phyloP scores from a whole-genome alignment of 345 rosid species.

The Pelargonium nanum region DNA sequence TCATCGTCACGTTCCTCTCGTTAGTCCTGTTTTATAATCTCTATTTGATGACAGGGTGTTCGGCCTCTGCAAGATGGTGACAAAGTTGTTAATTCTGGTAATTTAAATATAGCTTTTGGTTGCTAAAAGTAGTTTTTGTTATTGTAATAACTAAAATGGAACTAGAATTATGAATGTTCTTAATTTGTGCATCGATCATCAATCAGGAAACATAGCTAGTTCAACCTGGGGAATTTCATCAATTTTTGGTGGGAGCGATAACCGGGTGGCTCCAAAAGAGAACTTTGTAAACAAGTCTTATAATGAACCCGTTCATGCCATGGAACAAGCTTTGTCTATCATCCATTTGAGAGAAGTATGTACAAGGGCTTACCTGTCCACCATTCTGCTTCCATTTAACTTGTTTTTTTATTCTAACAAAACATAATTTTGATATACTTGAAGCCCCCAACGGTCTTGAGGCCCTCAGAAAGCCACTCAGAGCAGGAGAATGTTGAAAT shows the following conservation, averaged over 20 bases:
- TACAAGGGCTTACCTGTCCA: background rate
- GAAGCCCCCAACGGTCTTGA: conserved; percentile 84
- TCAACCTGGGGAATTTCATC: conserved; percentile 90
- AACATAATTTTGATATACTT: conserved; percentile 16
- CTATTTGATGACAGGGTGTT: conserved; percentile 35
- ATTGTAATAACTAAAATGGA: too few relatives aligned
- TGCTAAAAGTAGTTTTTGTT: background rate
- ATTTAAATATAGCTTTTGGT: background rate
- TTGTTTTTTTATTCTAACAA: conserved; percentile 8
- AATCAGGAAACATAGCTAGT: conserved; percentile 39
- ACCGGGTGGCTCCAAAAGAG: conserved; percentile 52
- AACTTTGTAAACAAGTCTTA: conserved; percentile 32
- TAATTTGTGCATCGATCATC: background rate
- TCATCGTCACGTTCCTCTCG: background rate
- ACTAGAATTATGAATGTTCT: background rate
- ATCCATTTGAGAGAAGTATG: conserved; percentile 77
- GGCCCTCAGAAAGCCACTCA: conserved; percentile 77
- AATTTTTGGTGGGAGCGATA: conserved; percentile 71
- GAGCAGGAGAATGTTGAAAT: conserved; percentile 79
- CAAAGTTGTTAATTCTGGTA: conserved; percentile 63
- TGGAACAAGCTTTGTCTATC: conserved; percentile 55
- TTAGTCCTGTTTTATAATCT: conserved; percentile 5
- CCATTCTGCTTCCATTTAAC: background rate
- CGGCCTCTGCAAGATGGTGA: conserved; percentile 50
- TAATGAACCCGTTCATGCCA: conserved; percentile 42